Evolutionary conservation across 2,329 filamentous ascomycete species (phyloP), one percentile per base, ranked within the genome.

Genomic region (Pseudocercospora ulei): DNA sequence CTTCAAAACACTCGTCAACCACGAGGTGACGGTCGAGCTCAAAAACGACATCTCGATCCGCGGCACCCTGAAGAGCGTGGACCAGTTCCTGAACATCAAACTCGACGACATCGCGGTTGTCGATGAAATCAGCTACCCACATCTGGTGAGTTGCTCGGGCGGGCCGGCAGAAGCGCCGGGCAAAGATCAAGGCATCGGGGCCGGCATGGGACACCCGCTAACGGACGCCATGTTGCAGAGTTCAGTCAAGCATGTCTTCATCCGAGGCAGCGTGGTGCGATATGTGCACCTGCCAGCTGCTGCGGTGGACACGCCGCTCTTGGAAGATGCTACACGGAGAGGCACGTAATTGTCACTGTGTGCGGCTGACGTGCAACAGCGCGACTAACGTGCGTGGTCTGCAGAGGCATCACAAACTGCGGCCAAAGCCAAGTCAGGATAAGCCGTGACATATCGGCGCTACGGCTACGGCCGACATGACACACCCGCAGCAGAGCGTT

Each of bases 81-180:
- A 98, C 62, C 90, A 96, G 69, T 98, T 93, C 66, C 76, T 98
- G 59, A 98, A 98, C 68, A 95, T 98, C 68, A 96, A 96, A 71
- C 76, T 98, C 35, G 90, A 98, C 59, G 85, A 95, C 58, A 92
- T 96, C 46, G 74, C 79, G 48, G 88, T 96, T 19, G 74, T 94
- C 16, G 87, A 98, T 52, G 85, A 96, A 66, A 68, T 90, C 58
- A 86, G 87, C 65, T 96, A 95, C 62, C 90, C 90, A 35, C 90
- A 98, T 64, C 66, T 98, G 63, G 83, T 88, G 56, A 53, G 68
- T 63, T n/a, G 9, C 5, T 11, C 30, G n/a, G n/a, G n/a, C n/a
- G n/a, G n/a, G n/a, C n/a, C n/a, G n/a, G n/a, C n/a, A n/a, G n/a
- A n/a, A n/a, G n/a, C n/a, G n/a, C n/a, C n/a, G n/a, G n/a, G n/a